Conservation (phyloP, 2,329 filamentous ascomycete species). For the Diaporthe velutina region DNA sequence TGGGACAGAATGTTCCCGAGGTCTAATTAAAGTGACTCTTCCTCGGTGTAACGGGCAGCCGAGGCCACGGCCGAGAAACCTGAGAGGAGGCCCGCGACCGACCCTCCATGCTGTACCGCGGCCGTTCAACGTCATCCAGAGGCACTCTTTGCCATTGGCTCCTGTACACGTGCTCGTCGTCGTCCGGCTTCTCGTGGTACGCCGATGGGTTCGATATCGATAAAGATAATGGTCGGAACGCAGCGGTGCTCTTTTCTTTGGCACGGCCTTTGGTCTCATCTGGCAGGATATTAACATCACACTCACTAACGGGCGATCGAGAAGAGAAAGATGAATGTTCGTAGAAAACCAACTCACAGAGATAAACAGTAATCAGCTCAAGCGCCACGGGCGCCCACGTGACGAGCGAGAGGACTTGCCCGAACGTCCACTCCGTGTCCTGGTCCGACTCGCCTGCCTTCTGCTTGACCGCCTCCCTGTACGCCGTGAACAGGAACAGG, state of each 20-base stretch:
- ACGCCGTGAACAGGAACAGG: conserved; percentile 45
- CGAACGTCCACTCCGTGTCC: conserved; percentile 48
- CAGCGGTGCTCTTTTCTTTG: neutral
- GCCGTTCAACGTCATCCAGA: conserved; percentile 14
- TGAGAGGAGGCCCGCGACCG: neutral
- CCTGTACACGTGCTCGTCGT: conserved; percentile 12
- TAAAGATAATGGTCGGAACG: conserved; percentile 8
- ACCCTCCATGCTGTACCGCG: conserved; percentile 17
- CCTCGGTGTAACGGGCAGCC: conserved; percentile 7
- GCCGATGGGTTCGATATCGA: neutral
- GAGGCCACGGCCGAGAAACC: neutral
- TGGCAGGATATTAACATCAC: neutral
- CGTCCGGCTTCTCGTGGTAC: conserved; percentile 9
- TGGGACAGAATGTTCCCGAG: no score
- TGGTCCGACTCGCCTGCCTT: conserved; percentile 42
- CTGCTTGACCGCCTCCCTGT: conserved; percentile 42
- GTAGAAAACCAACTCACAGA: conserved; percentile 42
- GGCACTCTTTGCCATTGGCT: conserved; percentile 6
- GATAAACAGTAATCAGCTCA: conserved; percentile 45
- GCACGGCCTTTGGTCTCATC: conserved; percentile 18
- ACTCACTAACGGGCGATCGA: no score
- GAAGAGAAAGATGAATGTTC: neutral
- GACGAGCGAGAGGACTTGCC: conserved; percentile 48
- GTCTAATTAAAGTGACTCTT: conserved; percentile 13
- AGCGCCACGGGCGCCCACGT: conserved; percentile 48